These are phyloP conservation scores for Aquilaria sinensis DNA, from an alignment of 345 rosid genomes.

Conservation along the genomic window DNA sequence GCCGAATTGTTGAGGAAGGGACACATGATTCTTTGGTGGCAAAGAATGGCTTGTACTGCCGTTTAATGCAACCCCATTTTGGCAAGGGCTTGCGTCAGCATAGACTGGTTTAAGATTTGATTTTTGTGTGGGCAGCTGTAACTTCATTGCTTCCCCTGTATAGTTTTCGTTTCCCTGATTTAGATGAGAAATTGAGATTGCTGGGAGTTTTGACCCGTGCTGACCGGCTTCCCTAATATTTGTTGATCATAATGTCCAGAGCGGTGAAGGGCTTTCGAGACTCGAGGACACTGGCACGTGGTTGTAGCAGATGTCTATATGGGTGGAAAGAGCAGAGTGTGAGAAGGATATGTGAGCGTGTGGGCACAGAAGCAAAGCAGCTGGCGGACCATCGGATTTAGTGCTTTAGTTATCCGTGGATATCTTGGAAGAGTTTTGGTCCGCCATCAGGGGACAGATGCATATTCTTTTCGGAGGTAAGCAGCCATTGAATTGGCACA, in stretches of 20 bases:
- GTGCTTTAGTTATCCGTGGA: slow-evolving; percentile 17
- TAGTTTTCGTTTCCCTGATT: slow-evolving; percentile 16
- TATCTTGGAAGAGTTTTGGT: slow-evolving; percentile 22
- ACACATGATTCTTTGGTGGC: slow-evolving; percentile 75
- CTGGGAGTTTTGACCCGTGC: slow-evolving; percentile 13
- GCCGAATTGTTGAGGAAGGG: slow-evolving; percentile 94
- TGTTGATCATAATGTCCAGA: slow-evolving; percentile 9
- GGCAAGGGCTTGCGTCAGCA: slow-evolving; percentile 94
- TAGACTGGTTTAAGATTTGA: slow-evolving; percentile 49
- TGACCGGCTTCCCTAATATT: not conserved
- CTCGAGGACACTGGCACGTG: slow-evolving; percentile 10
- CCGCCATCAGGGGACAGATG: slow-evolving; percentile 29
- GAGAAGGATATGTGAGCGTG: not conserved
- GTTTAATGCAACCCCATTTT: slow-evolving; percentile 96
- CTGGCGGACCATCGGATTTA: too few species aligned
- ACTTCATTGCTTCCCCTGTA: slow-evolving; percentile 21
- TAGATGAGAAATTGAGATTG: slow-evolving; percentile 1
- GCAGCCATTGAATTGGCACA: slow-evolving; percentile 27
- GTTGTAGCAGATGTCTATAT: not conserved
- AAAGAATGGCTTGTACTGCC: slow-evolving; percentile 86
- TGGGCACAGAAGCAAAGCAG: slow-evolving; percentile 5
- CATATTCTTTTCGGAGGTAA: slow-evolving; percentile 70
- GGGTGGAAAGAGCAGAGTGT: not conserved
- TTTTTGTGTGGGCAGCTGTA: slow-evolving; percentile 9
- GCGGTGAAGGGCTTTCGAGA: slow-evolving; percentile 9